These are phyloP conservation scores for Ambrosia hybrid DNA, from an alignment of 140 eudicot genomes.

Conservation along the genomic window DNA sequence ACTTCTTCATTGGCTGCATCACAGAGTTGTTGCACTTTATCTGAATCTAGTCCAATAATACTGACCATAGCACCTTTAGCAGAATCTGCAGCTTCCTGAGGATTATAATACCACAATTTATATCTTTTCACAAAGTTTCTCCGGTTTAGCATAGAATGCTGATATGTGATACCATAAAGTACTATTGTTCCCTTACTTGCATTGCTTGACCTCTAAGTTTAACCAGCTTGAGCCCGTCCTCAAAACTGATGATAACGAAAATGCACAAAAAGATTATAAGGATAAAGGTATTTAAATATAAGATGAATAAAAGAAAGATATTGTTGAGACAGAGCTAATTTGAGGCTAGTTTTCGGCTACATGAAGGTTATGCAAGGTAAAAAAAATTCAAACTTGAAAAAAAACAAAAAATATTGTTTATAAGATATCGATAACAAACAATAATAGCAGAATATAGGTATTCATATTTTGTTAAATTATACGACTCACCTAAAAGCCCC, in stretches of 20 bases:
- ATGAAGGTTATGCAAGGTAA: too few relatives aligned
- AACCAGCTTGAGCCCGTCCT: constrained; percentile 96
- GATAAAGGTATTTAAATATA: constrained; percentile 1
- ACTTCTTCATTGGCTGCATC: constrained; percentile 98
- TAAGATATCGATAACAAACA: not conserved
- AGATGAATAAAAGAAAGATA: not conserved
- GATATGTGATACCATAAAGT: not conserved
- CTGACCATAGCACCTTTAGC: constrained; percentile 97
- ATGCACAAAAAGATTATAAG: constrained; percentile 9
- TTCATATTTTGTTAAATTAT: not conserved
- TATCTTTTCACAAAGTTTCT: not conserved
- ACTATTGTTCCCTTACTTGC: constrained; percentile 56
- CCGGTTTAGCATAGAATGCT: not conserved
- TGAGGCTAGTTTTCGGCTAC: too few relatives aligned
- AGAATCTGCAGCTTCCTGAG: constrained; percentile 94
- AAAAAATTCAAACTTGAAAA: too few relatives aligned
- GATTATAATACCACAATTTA: not conserved
- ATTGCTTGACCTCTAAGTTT: constrained; percentile 96
- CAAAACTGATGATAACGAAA: constrained; percentile 52
- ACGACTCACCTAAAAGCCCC: constrained; percentile 81
- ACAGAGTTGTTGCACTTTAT: constrained; percentile 80
- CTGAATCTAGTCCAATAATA: constrained; percentile 88
- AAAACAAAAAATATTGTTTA: not conserved
- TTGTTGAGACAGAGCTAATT: too few relatives aligned
- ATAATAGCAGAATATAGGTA: not conserved